Base-by-base conservation (phyloP, 257 asterid genomes). In the Euphrasia confusa region DNA sequence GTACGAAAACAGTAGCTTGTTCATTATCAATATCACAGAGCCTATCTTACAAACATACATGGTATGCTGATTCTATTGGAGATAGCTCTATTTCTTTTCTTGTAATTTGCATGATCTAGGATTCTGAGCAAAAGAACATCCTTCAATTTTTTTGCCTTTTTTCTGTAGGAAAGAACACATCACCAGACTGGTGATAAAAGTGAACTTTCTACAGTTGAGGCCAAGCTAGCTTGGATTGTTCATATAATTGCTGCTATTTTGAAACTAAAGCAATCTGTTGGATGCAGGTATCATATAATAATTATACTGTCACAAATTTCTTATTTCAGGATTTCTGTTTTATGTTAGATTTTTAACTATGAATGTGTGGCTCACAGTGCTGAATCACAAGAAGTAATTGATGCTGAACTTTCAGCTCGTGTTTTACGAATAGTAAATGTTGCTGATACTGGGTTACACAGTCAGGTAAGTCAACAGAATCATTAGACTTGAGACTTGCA, bases 381-480 rank as follows among this genome's bases (percentile, higher is more conserved):
- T 50, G 99, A 93, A 79, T 79, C 95, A 27, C 97, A 86, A 83
- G 99, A 93, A 83, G 81, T 93, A 52, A 70, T 79, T 65, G 99
- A 93, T 79, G 99, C 99, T 14, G 99, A 93, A 72, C 95, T 93
- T 71, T 86, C 99, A 60, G 93, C 95, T 64, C 97, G 95, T 65
- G 97, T 89, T 59, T 70, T 93, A 74, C 88, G 84, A 65, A 71
- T 93, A 68, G 95, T 93, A 56, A 85, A 89, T 77, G 80, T 83
- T 74, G 87, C 97, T 54, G 97, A 93, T 79, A 81, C 81, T 68
- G 96, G 97, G 59, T 76, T 80, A 63, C 95, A 85, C 78, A 79
- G 87, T 75, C 95, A 83, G 96, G 99, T 90, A 77, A 62, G 62
- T 57, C 50, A 52, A 14, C 33, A 65, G 64, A 60, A 56, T 32